A percentile compares a stretch with the other conserved stretches of the same genome.
Evolutionary conservation across 2,329 filamentous ascomycete genomes (phyloP).

Genomic region (Calonectria leucothoes): DNA sequence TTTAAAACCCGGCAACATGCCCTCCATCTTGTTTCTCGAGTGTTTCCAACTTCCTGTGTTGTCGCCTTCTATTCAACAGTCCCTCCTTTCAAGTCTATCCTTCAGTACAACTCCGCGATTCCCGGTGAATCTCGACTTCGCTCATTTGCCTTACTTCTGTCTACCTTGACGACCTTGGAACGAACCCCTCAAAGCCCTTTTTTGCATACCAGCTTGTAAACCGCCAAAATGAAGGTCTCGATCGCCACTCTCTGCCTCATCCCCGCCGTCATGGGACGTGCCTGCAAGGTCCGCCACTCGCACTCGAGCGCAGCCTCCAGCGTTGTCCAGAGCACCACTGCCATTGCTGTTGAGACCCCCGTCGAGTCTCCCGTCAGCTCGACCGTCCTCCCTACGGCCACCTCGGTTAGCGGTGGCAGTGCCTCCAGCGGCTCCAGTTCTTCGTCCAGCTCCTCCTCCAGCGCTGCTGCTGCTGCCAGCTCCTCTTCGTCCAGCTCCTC

Average conservation of each 20-base stretch:
- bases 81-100: constrained; percentile 26
- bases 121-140: constrained; percentile 23
- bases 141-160: constrained; percentile 9
- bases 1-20: constrained; percentile 3
- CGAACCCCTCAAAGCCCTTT: background rate
- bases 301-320: constrained; percentile 21
- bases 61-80: constrained; percentile 22
- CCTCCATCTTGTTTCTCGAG: constrained; percentile 3
- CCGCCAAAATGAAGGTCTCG: constrained; percentile 41
- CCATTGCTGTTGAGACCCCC: background rate
- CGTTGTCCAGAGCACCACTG: constrained; percentile 4
- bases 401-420: constrained; percentile 10
- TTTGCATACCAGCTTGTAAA: background rate
- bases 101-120: constrained; percentile 22
- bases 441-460: constrained; percentile 1
- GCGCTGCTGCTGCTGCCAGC: constrained; percentile 5
- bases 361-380: constrained; percentile 1
- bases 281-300: constrained; percentile 32
- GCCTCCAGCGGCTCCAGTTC: constrained; percentile 11
- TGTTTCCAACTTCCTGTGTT: constrained; percentile 4
- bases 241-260: constrained; percentile 37
- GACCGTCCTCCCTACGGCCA: background rate
- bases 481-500: background rate
- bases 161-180: background rate
- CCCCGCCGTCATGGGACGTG: constrained; percentile 42